A percentile compares a stretch with the other conserved stretches of the same genome.
Evolutionary conservation across 2,329 filamentous ascomycete species (phyloP).

Genomic region (Pseudogymnoascus sp.): DNA sequence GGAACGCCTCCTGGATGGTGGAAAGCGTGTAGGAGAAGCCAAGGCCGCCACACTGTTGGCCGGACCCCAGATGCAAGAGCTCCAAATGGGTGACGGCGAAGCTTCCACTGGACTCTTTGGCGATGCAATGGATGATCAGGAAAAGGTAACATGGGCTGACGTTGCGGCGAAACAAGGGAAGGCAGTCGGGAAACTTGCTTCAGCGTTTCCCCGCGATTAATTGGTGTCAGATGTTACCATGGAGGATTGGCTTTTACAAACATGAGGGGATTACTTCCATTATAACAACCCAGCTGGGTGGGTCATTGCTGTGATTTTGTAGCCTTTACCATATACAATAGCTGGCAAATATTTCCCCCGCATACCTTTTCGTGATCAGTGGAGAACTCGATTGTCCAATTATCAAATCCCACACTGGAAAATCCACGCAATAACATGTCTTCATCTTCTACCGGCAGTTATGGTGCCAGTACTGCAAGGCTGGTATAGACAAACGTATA

Average conservation of each 20-base stretch:
- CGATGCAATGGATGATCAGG: not conserved
- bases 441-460: not conserved
- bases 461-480: not conserved
- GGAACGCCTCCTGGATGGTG: not conserved
- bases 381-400: not conserved
- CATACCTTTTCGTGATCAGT: not conserved
- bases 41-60: not conserved
- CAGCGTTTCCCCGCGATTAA: not conserved
- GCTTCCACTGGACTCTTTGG: not conserved
- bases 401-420: not conserved
- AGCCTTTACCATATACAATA: not conserved
- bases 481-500: not conserved
- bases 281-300: not conserved
- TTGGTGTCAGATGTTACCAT: not conserved
- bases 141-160: not conserved
- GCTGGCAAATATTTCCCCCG: not conserved
- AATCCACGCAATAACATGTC: not conserved
- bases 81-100: not conserved
- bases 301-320: not conserved
- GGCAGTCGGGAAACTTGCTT: not conserved
- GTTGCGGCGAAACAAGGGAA: not conserved
- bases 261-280: not conserved
- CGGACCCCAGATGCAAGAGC: not conserved
- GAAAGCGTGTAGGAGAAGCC: not conserved
- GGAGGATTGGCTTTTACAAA: not conserved